Evolutionary conservation across 176 grass and related monocot species (phyloP), one percentile per base, ranked within the genome.

Genomic region (Lolium rigidum): DNA sequence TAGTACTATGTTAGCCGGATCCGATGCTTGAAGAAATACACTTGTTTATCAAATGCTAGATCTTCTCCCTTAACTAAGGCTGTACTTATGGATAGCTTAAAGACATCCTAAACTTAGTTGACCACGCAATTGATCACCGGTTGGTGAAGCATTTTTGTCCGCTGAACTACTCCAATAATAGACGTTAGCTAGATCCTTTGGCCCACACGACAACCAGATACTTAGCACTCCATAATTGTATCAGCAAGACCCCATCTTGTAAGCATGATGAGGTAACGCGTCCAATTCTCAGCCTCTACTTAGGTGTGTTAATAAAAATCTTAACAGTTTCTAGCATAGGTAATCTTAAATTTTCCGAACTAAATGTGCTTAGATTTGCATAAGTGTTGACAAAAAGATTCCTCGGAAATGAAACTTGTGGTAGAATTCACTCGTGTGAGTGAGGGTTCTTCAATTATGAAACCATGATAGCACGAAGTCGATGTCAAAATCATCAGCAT

Each of bases 51-150:
- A 43, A 43, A 43, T 47, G 46, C 46, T 59, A 83, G 64, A 87
- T 87, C 67, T 68, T 75, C 7, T 75, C 71, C 81, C 75, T 41
- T n/a, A 64, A 49, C 80, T 68, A 87, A 87, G 39, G 67, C 80
- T 80, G 80, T 62, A 59, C 71, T 56, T 67, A 79, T 86, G 60
- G 58, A 65, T 74, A 49, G 14, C 11, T 83, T 71, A 66, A 82
- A 31, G 76, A 74, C 59, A 52, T 75, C 5, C 16, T 26, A 61
- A 69, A 44, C 31, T 59, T 25, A 86, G 85, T 84, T 84, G 85
- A 91, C 89, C 76, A 59, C 14, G 48, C 85, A 84, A 87, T 84
- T 21, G 83, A 70, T 69, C 80, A 78, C 66, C 26, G 50, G 89
- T 84, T 80, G 81, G 85, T 80, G 80, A 84, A 25, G 25, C 76